Evolutionary conservation across 2,329 filamentous ascomycete species (phyloP), one percentile per base, ranked within the genome.

Genomic region (Ustulina deusta): DNA sequence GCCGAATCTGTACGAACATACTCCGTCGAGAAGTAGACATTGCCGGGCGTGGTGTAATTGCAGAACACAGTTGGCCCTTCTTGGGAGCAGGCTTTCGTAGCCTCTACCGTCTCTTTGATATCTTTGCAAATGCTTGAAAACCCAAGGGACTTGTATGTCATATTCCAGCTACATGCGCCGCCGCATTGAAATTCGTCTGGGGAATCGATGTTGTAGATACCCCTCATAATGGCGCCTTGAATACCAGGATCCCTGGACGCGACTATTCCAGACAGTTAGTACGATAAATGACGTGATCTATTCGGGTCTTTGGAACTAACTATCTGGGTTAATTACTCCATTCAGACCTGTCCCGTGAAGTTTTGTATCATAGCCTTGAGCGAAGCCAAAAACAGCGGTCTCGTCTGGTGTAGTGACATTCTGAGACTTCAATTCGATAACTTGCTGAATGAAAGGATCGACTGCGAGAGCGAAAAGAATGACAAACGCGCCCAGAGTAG

Each of bases 391-490:
- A 9, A 61, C 4, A 1, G 57, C 59, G 3, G 32, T 42, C 3
- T 54, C 44, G 44, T 69, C 67, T 11, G 60, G 55, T 13, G 60
- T 64, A 17, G 42, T 61, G 56, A 64, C 40, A 55, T 66, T 66
- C 20, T 59, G 55, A 1, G 55, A 15, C 38, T 54, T 52, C 10
- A 69, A 38, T 15, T 60, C 32, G n/a, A 66, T 46, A 22, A 69
- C 60, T 38, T 69, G 67, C 40, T 69, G 63, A 2, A 59, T 69
- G 55, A 69, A 69, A 17, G 67, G 60, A 36, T 69, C 67, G n/a
- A 20, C 42, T 15, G 60, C 61, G 10, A 66, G 56, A 25, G 59
- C 55, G 10, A 63, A 25, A 25, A 69, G 13, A 20, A 58, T 44
- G 34, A 66, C 22, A 20, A 69, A 34, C 1, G 67, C 63, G n/a